Evolutionary conservation across 768 basidiomycete genomes (phyloP), one percentile per base, ranked within the genome.

Genomic region (Lentinula aciculospora): DNA sequence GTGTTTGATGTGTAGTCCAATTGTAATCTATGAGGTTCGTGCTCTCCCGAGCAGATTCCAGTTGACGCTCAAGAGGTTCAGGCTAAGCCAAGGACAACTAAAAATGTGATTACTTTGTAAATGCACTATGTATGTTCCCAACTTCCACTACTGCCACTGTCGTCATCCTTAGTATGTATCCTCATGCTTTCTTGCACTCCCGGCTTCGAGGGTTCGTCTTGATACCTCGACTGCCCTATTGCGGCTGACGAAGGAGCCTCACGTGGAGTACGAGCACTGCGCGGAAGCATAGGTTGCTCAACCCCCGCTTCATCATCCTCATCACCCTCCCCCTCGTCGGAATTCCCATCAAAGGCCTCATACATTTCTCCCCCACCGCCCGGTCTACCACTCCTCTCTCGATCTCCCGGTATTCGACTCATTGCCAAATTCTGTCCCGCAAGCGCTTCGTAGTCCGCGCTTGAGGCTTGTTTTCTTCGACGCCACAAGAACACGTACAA

Each of bases 281-380:
- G 25, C 3, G 54, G 77, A 48, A 95, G 73, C 36, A 81, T 81
- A 0, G 85, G 85, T 60, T 80, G 78, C 66, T 94, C 93, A 64
- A 89, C 82, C 17, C 74, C 83, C 58, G 88, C 54, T 19, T 53
- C 51, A 4, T 53, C 25, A 39, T 27, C 34, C 9, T 45, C 86
- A 15, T 86, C 88, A 45, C 91, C 89, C 50, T 6, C 28, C 5
- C 32, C 51, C 9, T 44, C 39, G 59, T 92, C 94, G 29, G 86
- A 88, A 27, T 85, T 80, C 67, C 93, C 92, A 36, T 92, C 94
- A 71, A 98, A 98, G 15, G 96, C 94, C 70, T 98, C 94, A 65
- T 98, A 98, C 61, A 99, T 68, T 71, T 98, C 96, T 51, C 86
- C 79, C 12, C 42, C 21, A 21, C 9, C 19, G 9, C 42, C 42